Evolutionary conservation across 139 green algal species (phyloP).

Genomic region (Chlamydomonas schloesseri): DNA sequence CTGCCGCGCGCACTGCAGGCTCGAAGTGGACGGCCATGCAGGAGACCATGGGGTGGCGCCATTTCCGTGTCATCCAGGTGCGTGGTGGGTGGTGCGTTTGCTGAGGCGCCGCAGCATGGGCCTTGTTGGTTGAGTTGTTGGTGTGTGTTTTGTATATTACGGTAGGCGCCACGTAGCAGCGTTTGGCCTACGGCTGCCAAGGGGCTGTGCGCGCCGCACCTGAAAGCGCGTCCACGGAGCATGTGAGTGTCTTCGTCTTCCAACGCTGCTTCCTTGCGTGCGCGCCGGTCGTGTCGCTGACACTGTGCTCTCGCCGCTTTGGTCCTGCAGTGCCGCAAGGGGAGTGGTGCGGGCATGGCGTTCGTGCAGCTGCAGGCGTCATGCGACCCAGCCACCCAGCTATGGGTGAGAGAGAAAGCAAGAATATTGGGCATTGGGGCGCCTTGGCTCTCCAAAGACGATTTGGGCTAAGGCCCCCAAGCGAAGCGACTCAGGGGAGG

Average conservation of each 20-base stretch:
- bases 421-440: too few relatives aligned
- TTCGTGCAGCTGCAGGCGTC: constrained; percentile 49
- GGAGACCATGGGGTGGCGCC: constrained; percentile 65
- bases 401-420: constrained; percentile 57
- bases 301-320: too few relatives aligned
- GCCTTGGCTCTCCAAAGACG: too few relatives aligned
- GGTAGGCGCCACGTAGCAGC: too few relatives aligned
- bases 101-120: too few relatives aligned
- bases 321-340: constrained; percentile 26
- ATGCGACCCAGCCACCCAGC: constrained; percentile 44
- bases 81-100: neutral
- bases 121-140: too few relatives aligned
- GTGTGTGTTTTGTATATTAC: too few relatives aligned
- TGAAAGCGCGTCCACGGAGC: neutral
- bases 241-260: too few relatives aligned
- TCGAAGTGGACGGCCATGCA: constrained; percentile 73
- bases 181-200: neutral
- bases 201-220: neutral
- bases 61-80: constrained; percentile 62
- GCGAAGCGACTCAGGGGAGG: too few relatives aligned
- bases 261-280: neutral
- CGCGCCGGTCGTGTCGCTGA: too few relatives aligned
- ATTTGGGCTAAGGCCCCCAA: too few relatives aligned
- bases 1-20: constrained; percentile 10
- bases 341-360: neutral